Evolutionary conservation across 2,329 filamentous ascomycete species (phyloP).

Genomic region (Aspergillus pseudoviridinutans): DNA sequence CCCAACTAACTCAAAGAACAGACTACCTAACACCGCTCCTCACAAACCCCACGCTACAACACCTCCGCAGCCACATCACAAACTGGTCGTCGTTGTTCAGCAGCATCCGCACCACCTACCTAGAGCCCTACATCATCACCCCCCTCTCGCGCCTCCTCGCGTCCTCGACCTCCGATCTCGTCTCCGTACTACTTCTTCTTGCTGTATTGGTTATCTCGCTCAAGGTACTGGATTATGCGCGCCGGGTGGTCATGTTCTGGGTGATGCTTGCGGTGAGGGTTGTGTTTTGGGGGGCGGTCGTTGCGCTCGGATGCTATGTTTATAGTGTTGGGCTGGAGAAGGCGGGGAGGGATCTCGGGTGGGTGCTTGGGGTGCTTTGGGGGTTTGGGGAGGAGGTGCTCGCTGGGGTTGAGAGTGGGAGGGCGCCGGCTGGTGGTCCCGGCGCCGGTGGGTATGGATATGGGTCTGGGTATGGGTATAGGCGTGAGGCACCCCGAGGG

Average conservation of each 20-base stretch:
- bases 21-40: background rate
- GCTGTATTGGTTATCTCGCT: conserved; percentile 60
- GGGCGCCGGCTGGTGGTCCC: background rate
- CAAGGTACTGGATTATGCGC: conserved; percentile 64
- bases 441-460: conserved; percentile 37
- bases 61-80: conserved; percentile 6
- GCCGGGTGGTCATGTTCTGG: conserved; percentile 72
- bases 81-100: conserved; percentile 13
- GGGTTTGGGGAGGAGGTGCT: conserved; percentile 59
- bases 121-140: conserved; percentile 50
- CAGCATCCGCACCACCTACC: conserved; percentile 29
- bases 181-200: conserved; percentile 48
- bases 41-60: conserved; percentile 7
- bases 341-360: conserved; percentile 35
- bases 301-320: conserved; percentile 52
- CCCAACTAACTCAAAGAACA: background rate
- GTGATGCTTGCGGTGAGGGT: conserved; percentile 62
- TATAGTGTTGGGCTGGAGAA: conserved; percentile 41
- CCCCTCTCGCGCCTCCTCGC: conserved; percentile 35
- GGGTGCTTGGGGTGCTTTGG: conserved; percentile 61
- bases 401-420: conserved; percentile 26
- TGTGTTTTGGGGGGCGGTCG: conserved; percentile 60
- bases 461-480: conserved; percentile 38
- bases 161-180: conserved; percentile 32
- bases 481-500: conserved; percentile 21